Evolutionary conservation across 305 asterid genomes (phyloP).

Genomic region (Ruellia speciosa): DNA sequence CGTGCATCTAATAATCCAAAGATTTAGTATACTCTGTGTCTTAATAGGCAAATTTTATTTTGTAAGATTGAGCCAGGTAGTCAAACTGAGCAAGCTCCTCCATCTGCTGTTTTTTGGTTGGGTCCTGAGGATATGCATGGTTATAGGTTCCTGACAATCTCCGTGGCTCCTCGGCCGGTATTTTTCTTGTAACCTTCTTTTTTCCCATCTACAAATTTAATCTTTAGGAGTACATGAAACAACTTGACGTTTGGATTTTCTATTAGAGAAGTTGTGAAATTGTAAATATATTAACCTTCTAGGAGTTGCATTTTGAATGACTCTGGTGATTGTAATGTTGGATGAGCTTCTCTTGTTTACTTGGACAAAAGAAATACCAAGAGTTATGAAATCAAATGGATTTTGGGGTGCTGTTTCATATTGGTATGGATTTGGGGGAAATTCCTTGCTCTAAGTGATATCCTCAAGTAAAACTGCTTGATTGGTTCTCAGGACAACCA

Average conservation of each 20-base stretch:
- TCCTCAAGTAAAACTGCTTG: background rate
- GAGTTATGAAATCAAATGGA: conserved; percentile 13
- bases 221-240: conserved; percentile 11
- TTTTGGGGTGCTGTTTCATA: background rate
- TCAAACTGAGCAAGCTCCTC: conserved; percentile 98
- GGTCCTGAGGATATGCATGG: conserved; percentile 75
- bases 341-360: conserved; percentile 1
- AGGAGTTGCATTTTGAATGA: conserved; percentile 7
- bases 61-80: conserved; percentile 93
- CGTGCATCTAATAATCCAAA: conserved; percentile 14
- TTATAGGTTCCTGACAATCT: conserved; percentile 78
- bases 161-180: conserved; percentile 98
- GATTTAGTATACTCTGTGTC: conserved; percentile 6
- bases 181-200: conserved; percentile 21
- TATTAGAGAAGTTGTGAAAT: conserved; percentile 1
- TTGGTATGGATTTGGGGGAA: conserved; percentile 1
- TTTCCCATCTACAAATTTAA: conserved; percentile 2
- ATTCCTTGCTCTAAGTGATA: background rate
- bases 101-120: conserved; percentile 94
- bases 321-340: conserved; percentile 1
- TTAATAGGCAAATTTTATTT: conserved; percentile 28
- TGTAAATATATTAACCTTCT: background rate
- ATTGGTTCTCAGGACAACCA: background rate
- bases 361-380: conserved; percentile 13
- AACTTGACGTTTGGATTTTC: conserved; percentile 4